Conservation (phyloP, 1,284 basidiomycete species). For the Trichosporon asahii region DNA sequence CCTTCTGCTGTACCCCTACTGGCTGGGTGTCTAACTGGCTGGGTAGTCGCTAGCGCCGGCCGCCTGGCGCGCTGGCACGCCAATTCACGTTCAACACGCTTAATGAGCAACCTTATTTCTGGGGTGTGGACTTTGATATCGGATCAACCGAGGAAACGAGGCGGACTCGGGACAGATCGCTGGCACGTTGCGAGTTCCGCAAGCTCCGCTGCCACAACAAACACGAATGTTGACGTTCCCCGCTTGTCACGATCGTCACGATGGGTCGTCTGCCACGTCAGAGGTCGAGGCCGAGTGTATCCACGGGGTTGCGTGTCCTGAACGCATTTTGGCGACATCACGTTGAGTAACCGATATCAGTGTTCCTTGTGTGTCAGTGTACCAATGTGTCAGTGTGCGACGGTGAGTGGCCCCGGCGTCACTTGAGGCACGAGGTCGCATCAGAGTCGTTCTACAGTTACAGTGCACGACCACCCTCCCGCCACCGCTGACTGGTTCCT, state of each 20-base stretch:
- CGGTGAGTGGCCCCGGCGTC: conserved; percentile 3
- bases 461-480: neutral
- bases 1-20: neutral
- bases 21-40: neutral
- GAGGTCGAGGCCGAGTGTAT: neutral
- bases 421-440: neutral
- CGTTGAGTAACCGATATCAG: neutral
- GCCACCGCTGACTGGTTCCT: neutral
- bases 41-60: neutral
- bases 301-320: neutral
- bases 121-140: neutral
- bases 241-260: neutral
- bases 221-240: neutral
- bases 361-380: neutral
- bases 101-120: conserved; percentile 1
- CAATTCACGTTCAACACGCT: conserved; percentile 2
- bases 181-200: neutral
- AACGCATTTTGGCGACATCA: neutral
- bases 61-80: no score
- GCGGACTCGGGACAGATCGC: neutral
- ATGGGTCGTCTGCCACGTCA: neutral
- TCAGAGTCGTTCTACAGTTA: neutral
- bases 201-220: neutral
- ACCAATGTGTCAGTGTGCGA: neutral
- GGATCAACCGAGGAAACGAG: neutral